phyloP scores from a whole-genome alignment of 2,329 filamentous ascomycete genomes.

The Cryphonectria nitschkei region DNA sequence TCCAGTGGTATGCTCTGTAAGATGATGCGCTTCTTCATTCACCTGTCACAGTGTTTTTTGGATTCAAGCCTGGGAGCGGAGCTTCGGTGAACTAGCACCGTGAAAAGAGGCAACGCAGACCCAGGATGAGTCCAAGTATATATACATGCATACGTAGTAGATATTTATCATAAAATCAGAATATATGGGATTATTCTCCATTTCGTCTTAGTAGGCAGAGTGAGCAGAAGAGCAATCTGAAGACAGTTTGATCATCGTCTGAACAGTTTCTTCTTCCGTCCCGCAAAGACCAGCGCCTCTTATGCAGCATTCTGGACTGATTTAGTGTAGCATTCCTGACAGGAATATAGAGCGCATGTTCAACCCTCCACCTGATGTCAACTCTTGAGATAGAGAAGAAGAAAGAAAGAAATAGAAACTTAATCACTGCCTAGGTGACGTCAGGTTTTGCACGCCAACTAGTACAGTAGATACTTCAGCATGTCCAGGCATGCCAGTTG shows the following conservation, averaged over 20 bases:
- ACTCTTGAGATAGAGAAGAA: background rate
- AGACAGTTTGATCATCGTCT: too few species aligned
- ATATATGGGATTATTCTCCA: background rate
- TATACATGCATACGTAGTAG: background rate
- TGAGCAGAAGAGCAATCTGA: too few species aligned
- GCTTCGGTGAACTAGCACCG: background rate
- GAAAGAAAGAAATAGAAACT: background rate
- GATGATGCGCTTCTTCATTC: background rate
- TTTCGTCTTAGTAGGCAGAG: background rate
- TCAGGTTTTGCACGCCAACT: background rate
- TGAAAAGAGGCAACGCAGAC: background rate
- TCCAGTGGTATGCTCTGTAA: conserved; percentile 17
- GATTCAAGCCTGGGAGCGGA: background rate
- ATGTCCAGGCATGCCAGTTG: background rate
- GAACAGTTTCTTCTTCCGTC: too few species aligned
- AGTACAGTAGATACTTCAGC: background rate
- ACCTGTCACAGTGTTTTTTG: background rate
- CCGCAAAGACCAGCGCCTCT: too few species aligned
- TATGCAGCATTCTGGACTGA: too few species aligned
- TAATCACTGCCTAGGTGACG: background rate
- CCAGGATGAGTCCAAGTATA: background rate
- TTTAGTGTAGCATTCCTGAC: too few species aligned
- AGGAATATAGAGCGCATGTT: too few species aligned
- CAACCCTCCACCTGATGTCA: too few species aligned
- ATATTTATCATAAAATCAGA: background rate